Conservation (phyloP, 805 yeast genomes). For the Zygotorulaspora chibaensis region DNA sequence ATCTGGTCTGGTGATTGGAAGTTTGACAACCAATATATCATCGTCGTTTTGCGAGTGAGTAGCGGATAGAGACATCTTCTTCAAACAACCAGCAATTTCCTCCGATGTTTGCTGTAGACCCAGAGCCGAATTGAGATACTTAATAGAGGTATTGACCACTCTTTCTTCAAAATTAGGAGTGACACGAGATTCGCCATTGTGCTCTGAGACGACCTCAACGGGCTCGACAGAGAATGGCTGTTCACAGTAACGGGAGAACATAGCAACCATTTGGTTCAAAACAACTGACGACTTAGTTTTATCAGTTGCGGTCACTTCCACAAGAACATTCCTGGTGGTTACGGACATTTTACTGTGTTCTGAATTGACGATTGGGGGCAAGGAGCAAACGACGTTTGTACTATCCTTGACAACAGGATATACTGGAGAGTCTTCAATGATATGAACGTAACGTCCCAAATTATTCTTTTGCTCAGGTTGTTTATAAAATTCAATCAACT, state of each 20-base stretch:
- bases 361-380: conserved; percentile 97
- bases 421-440: conserved; percentile 82
- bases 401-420: conserved; percentile 87
- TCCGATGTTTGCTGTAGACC: conserved; percentile 72
- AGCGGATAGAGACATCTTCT: conserved; percentile 78
- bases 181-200: conserved; percentile 68
- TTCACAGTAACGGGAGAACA: conserved; percentile 86
- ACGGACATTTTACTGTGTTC: conserved; percentile 83
- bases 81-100: conserved; percentile 63
- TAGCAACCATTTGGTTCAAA: conserved; percentile 85
- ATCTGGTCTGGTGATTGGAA: conserved; percentile 96
- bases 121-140: conserved; percentile 86
- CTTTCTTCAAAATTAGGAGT: conserved; percentile 72
- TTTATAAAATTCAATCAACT: conserved; percentile 78
- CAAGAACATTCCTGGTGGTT: conserved; percentile 80
- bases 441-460: conserved; percentile 80
- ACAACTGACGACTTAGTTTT: conserved; percentile 92
- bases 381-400: conserved; percentile 71
- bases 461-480: conserved; percentile 73
- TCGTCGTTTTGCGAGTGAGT: conserved; percentile 40
- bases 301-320: conserved; percentile 94
- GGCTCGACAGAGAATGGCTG: conserved; percentile 88
- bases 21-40: conserved; percentile 52
- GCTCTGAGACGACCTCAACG: conserved; percentile 75
- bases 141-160: conserved; percentile 64